Evolutionary conservation across 768 basidiomycete species (phyloP).

Genomic region (Tubosaeta sp.): DNA sequence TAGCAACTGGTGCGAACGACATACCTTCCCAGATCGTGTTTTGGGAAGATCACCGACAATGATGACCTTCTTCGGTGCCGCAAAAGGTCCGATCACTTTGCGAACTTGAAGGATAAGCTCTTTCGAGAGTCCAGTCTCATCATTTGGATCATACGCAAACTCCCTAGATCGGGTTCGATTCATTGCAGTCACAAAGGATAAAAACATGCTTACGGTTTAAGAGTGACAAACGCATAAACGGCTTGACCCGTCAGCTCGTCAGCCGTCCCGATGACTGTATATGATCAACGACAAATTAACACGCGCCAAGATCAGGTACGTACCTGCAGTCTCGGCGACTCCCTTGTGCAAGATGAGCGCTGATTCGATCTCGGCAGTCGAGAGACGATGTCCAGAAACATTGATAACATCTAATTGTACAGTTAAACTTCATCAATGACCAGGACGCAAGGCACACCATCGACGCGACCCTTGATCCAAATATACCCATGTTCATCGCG

Average conservation of each 20-base stretch:
- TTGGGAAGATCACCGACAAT: constrained; percentile 85
- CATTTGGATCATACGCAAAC: constrained; percentile 66
- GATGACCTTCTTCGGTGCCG: constrained; percentile 90
- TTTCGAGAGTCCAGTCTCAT: constrained; percentile 72
- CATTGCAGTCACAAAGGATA: neutral
- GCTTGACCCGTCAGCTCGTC: constrained; percentile 93
- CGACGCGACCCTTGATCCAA: constrained; percentile 97
- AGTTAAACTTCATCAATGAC: neutral
- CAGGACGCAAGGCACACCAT: constrained; percentile 52
- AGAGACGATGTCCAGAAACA: constrained; percentile 94
- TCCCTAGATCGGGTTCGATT: constrained; percentile 44
- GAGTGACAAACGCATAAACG: constrained; percentile 89
- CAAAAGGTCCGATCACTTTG: constrained; percentile 97
- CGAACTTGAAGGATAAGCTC: constrained; percentile 93
- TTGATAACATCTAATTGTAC: constrained; percentile 80
- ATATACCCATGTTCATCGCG: constrained; percentile 95
- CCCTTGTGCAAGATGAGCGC: constrained; percentile 93
- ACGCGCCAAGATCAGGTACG: constrained; percentile 7
- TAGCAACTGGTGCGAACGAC: neutral
- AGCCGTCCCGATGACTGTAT: constrained; percentile 68
- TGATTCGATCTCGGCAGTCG: constrained; percentile 97
- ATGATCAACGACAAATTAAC: constrained; percentile 4
- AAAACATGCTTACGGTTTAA: constrained; percentile 71
- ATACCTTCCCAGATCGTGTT: constrained; percentile 87
- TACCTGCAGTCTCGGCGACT: constrained; percentile 89